Percentiles rank a stretch among this genome's conserved stretches.
Conservation (phyloP, 2,329 filamentous ascomycete species). For the Ceratocystis smalleyi region DNA sequence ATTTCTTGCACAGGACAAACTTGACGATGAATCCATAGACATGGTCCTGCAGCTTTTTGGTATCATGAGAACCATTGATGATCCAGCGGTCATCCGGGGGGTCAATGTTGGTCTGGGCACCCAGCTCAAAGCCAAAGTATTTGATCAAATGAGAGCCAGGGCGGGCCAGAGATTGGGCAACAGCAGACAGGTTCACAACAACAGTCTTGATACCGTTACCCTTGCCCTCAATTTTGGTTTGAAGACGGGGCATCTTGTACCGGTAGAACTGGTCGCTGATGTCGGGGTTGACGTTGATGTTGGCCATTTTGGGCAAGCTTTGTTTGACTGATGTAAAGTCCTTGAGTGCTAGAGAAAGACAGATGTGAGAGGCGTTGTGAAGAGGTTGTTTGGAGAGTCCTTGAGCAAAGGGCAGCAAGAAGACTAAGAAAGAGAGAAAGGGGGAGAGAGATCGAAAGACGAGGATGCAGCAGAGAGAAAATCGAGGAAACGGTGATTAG, state of each 20-base stretch:
- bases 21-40: conserved; percentile 97
- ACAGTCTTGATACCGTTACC: conserved; percentile 99
- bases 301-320: conserved; percentile 60
- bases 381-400: not conserved
- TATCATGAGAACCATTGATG: conserved; percentile 96
- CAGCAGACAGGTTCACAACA: conserved; percentile 88
- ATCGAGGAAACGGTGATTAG: conserved; percentile 21
- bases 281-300: conserved; percentile 96
- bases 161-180: conserved; percentile 80
- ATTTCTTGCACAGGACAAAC: conserved; percentile 98
- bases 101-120: conserved; percentile 95
- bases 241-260: conserved; percentile 99
- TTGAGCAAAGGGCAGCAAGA: not conserved
- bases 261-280: conserved; percentile 98
- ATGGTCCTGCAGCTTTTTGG: conserved; percentile 89
- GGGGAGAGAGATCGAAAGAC: conserved; percentile 19
- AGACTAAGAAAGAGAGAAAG: conserved; percentile 13
- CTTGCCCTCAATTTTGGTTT: conserved; percentile 99
- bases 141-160: conserved; percentile 95
- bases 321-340: not conserved
- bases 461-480: conserved; percentile 19
- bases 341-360: conserved; percentile 6
- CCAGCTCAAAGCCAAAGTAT: conserved; percentile 98
- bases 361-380: not conserved
- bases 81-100: conserved; percentile 98